Evolutionary conservation across 352 stramenopile species (phyloP).

Genomic region (Globisporangium rhizosaccharum): DNA sequence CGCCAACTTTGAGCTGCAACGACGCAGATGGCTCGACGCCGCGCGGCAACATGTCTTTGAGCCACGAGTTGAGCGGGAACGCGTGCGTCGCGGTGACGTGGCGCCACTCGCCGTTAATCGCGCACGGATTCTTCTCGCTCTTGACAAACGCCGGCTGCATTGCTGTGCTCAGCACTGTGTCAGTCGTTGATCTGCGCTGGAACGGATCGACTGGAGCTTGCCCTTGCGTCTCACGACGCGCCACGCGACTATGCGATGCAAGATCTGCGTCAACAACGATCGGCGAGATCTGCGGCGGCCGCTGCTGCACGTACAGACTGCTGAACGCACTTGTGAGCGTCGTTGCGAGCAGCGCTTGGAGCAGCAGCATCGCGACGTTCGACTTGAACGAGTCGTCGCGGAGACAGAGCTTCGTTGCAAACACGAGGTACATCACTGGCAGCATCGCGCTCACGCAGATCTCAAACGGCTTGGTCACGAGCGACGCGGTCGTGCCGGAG

Average conservation of each 20-base stretch:
- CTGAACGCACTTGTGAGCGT: slow-evolving; percentile 42
- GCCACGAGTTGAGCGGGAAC: slow-evolving; percentile 29
- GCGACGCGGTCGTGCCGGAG: slow-evolving; percentile 25
- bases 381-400: slow-evolving; percentile 39
- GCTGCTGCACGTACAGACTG: slow-evolving; percentile 38
- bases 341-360: slow-evolving; percentile 20
- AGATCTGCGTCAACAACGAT: slow-evolving; percentile 26
- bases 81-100: slow-evolving; percentile 27
- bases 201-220: slow-evolving; percentile 11
- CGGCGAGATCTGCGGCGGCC: slow-evolving; percentile 19
- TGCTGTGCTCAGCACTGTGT: slow-evolving; percentile 32
- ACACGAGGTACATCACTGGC: slow-evolving; percentile 33
- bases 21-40: slow-evolving; percentile 12
- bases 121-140: slow-evolving; percentile 14
- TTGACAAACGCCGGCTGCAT: slow-evolving; percentile 24
- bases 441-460: slow-evolving; percentile 30
- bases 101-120: slow-evolving; percentile 22
- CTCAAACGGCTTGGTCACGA: slow-evolving; percentile 38
- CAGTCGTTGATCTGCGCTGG: slow-evolving; percentile 14
- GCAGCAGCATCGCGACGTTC: slow-evolving; percentile 19
- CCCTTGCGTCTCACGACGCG: background rate
- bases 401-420: slow-evolving; percentile 30
- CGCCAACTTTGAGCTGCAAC: slow-evolving; percentile 13
- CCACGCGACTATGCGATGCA: slow-evolving; percentile 1
- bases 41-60: slow-evolving; percentile 24